These are phyloP conservation scores for Harringtonia lauricola DNA, from an alignment of 2,329 filamentous ascomycete species.

Conservation along the genomic window DNA sequence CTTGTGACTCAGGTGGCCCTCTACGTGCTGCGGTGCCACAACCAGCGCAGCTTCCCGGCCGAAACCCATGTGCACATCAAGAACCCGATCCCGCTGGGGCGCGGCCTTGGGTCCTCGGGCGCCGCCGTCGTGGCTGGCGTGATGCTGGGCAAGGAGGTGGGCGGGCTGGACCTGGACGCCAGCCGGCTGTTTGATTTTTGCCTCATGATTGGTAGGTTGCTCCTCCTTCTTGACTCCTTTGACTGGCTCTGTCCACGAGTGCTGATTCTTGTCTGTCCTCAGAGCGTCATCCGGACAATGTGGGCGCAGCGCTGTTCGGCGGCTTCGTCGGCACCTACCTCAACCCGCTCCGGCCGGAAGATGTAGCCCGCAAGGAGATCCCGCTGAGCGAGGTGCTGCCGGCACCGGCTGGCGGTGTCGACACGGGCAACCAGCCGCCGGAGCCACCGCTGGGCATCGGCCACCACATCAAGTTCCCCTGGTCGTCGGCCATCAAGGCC, in stretches of 20 bases:
- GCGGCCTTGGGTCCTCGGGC: constrained; percentile 89
- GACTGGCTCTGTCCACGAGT: constrained; percentile 11
- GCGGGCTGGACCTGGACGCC: constrained; percentile 63
- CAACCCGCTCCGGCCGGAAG: constrained; percentile 80
- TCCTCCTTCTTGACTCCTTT: background rate
- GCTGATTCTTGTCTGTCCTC: no score
- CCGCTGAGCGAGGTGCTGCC: constrained; percentile 89
- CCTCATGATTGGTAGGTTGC: constrained; percentile 73
- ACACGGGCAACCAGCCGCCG: constrained; percentile 79
- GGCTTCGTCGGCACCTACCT: constrained; percentile 96
- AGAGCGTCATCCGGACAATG: constrained; percentile 87
- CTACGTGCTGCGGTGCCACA: constrained; percentile 89
- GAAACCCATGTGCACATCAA: constrained; percentile 89
- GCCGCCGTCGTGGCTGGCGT: constrained; percentile 93
- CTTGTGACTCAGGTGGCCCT: constrained; percentile 89
- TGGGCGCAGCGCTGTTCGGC: constrained; percentile 88
- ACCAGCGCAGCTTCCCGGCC: constrained; percentile 69
- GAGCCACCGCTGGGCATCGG: constrained; percentile 87
- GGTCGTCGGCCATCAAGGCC: constrained; percentile 91
- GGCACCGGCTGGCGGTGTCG: constrained; percentile 76
- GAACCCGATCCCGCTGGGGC: constrained; percentile 88
- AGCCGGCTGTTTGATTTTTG: constrained; percentile 89
- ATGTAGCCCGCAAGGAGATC: constrained; percentile 84
- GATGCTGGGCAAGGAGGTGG: constrained; percentile 83
- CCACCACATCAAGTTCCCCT: constrained; percentile 91